These are phyloP conservation scores for Linnemannia hyalina DNA, from an alignment of 192 early-diverging fungal genomes.

Conservation along the genomic window DNA sequence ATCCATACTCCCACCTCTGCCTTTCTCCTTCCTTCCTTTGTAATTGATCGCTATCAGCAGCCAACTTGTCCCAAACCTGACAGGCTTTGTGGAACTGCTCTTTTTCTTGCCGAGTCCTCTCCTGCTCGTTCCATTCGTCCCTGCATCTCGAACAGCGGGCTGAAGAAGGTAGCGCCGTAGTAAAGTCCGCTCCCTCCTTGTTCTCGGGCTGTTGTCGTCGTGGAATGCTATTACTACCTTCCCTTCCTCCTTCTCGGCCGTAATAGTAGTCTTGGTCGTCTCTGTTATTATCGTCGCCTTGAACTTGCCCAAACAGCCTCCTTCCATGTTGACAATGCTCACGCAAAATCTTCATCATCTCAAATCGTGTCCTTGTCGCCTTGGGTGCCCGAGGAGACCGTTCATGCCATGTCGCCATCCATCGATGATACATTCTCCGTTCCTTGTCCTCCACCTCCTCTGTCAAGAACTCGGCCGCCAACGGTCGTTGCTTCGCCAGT, in stretches of 20 bases:
- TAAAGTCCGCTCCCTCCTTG: background rate
- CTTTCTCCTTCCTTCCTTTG: background rate
- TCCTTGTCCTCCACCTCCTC: conserved; percentile 15
- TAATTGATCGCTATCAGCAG: background rate
- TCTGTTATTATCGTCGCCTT: background rate
- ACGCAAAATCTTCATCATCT: background rate
- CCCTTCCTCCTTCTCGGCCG: background rate
- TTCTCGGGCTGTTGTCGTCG: background rate
- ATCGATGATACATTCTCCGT: conserved; percentile 37
- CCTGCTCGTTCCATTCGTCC: background rate
- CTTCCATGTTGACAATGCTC: background rate
- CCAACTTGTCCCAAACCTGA: conserved; percentile 8
- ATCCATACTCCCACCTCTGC: background rate
- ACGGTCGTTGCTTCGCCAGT: background rate
- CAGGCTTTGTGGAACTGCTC: conserved; percentile 13
- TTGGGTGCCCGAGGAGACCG: conserved; percentile 11
- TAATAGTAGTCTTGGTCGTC: background rate
- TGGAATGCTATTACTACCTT: background rate
- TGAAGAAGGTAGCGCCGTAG: background rate
- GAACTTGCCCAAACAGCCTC: background rate
- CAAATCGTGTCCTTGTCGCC: conserved; percentile 9
- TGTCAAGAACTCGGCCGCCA: conserved; percentile 23
- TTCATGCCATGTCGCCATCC: conserved; percentile 46
- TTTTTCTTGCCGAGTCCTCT: conserved; percentile 11
- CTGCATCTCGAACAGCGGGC: conserved; percentile 9